Base-by-base conservation (phyloP, 805 yeast genomes). In the Clavispora asparagi region DNA sequence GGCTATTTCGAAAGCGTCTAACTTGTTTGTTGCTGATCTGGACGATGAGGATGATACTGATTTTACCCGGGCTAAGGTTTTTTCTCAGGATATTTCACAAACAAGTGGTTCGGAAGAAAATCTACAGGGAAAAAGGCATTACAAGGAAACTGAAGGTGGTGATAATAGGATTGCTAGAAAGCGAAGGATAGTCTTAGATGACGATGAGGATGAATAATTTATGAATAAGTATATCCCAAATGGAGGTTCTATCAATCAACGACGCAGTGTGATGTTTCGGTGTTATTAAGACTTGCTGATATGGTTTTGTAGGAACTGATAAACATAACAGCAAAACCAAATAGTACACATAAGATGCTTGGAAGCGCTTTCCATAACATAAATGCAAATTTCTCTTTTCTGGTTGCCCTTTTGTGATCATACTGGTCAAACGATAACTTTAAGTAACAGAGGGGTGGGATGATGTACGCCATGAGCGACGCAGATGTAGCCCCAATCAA, bases 401-500 rank as follows among this genome's bases (percentile, higher is more conserved):
- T 31, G 11, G 48, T 37, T 1, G 59, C 44, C n/a, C 46, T 40
- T 37, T 47, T 38, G 70, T 51, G 55, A 73, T 79, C 49, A 55
- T 67, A 44, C 59, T 68, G 52, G 33, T 62, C 64, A 70, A 68
- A 47, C 0, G 89, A 78, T 56, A 91, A 74, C 51, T 83, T 81
- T 50, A 89, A 63, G 56, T 77, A 86, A 56, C 97, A 91, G 61
- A 84, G 62, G 3, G 97, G 96, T 0, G 98, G 98, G 14, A 91
- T 68, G 19, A 91, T 88, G 61, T 87, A 91, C 0, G 98, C 97
- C 85, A 92, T 83, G 33, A 87, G 71, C 16, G 95, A 88, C 0
- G 97, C 97, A 0, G 96, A 85, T 0, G 96, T 85, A 0, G 97
- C 91, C 1, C 98, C 98, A 29, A 89, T 90, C 3, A 91, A 73